Conservation (phyloP, 176 grass and related monocot species). For the Chloris gayana region DNA sequence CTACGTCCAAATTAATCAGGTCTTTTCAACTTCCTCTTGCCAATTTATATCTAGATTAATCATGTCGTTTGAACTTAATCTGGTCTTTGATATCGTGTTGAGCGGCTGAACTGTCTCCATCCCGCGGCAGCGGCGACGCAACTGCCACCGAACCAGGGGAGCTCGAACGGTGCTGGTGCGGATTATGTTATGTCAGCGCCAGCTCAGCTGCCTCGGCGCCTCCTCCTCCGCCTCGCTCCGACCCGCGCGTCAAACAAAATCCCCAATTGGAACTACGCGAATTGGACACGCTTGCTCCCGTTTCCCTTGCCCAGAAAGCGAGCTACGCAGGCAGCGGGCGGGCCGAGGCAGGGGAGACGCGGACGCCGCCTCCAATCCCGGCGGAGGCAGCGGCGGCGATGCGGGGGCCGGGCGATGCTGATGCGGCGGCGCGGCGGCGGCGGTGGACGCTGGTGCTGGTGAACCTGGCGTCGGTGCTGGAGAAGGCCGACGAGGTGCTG, state of each 20-base stretch:
- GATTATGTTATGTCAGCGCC: neutral
- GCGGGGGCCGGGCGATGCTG: neutral
- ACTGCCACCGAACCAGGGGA: neutral
- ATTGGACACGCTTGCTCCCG: neutral
- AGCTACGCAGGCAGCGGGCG: neutral
- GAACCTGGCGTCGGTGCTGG: constrained; percentile 77
- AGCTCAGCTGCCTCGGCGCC: neutral
- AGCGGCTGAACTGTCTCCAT: neutral
- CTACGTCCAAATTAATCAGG: too few relatives aligned
- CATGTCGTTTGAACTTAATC: too few relatives aligned
- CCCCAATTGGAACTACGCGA: neutral
- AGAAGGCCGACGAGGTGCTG: constrained; percentile 75
- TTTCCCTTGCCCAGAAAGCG: neutral
- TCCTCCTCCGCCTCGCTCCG: neutral
- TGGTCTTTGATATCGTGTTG: neutral
- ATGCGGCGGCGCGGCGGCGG: constrained; percentile 12
- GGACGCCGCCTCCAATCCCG: too few relatives aligned
- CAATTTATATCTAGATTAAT: neutral
- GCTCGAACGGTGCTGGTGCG: neutral
- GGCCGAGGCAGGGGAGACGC: neutral
- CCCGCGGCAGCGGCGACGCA: neutral
- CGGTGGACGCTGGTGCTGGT: constrained; percentile 75
- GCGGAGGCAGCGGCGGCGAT: neutral
- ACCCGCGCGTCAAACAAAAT: neutral
- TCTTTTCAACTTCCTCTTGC: too few relatives aligned